Evolutionary conservation across 1,284 basidiomycete genomes (phyloP), one percentile per base, ranked within the genome.

Genomic region (Amylostereum areolatum): DNA sequence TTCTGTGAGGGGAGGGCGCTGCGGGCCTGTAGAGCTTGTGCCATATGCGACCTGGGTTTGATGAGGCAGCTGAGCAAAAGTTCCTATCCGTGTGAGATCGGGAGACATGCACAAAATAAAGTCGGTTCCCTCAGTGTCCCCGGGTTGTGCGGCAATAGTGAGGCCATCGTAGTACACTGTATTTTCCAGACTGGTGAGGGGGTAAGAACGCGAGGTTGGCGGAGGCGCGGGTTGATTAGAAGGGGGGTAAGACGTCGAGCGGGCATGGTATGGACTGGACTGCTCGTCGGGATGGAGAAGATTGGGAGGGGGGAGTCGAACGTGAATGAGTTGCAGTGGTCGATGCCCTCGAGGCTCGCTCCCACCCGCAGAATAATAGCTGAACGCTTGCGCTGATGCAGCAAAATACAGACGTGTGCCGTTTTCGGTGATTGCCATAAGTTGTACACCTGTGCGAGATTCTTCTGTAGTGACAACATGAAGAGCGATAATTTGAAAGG

Each of bases 331-430:
- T 52, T 85, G 74, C 57, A 90, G 61, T 47, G 75, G 66, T 7
- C 82, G 77, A 44, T 57, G 56, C 30, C 70, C 67, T n/a, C 70
- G 60, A 32, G 65, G 54, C 45, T 60, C 66, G 10, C 62, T 58
- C 12, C 39, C 48, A 36, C 57, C 53, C n/a, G 65, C 62, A 52
- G 70, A 73, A 36, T 70, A 63, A 59, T 78, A 80, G 29, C 66
- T 65, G 60, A 75, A 77, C 8, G 59, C 57, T 25, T 70, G 63
- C 12, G 72, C 62, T 3, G 75, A 69, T 3, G 83, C 75, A 6
- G 82, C 79, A 61, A 94, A 92, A 68, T 89, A 94, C 4, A 94
- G 71, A 45, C 91, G 80, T 3, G 88, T 79, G 9, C 87, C 90
- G 50, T 85, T 92, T 18, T 74, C 73, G 18, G 92, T 90, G 45